Evolutionary conservation across 306 rosid genomes (phyloP), one percentile per base, ranked within the genome.

Genomic region (Pueraria montana): DNA sequence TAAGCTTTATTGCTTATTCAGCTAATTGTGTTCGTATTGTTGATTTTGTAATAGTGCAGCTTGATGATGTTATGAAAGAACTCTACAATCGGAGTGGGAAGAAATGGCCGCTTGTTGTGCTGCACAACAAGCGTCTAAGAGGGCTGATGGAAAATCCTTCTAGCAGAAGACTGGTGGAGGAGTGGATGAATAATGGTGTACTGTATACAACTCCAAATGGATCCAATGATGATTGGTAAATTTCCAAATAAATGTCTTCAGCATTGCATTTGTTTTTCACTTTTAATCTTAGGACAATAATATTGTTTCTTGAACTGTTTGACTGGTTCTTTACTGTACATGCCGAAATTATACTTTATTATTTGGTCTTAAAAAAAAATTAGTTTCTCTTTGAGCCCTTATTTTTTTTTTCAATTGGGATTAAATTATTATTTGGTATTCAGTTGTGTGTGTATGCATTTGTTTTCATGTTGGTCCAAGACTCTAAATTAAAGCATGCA

Each of bases 171-270:
- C 13, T 92, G 74, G 80, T 93, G 14, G 87, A 89, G 82, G 97
- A 92, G 81, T 96, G 98, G 99, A 89, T 87, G 77, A 87, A 86
- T 76, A 89, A 89, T 16, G 99, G 88, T 26, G 82, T 83, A 59
- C 96, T 96, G 59, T 96, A 93, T 87, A 84, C 90, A 12, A 96
- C 99, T 8, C 99, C 98, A 17, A 89, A 59, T 67, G 96, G 99
- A 78, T 96, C 98, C 56, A 96, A 96, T 65, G 98, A 96, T 77
- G 99, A 96, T 86, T 96, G 99, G 98, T 96, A 90, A 75, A 80
- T 71, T 65, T 79, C 74, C 30, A 50, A 80, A 71, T 53, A 62
- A 73, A 45, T 75, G 26, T 73, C 32, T 27, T 20, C 5, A 27
- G n/a, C 8, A 59, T 78, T 67, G 43, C 52, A 42, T 23, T 16